A percentile compares a stretch with the other conserved stretches of the same genome.
Evolutionary conservation across 2,329 filamentous ascomycete species (phyloP).

Genomic region (Tolypocladium nubicola): DNA sequence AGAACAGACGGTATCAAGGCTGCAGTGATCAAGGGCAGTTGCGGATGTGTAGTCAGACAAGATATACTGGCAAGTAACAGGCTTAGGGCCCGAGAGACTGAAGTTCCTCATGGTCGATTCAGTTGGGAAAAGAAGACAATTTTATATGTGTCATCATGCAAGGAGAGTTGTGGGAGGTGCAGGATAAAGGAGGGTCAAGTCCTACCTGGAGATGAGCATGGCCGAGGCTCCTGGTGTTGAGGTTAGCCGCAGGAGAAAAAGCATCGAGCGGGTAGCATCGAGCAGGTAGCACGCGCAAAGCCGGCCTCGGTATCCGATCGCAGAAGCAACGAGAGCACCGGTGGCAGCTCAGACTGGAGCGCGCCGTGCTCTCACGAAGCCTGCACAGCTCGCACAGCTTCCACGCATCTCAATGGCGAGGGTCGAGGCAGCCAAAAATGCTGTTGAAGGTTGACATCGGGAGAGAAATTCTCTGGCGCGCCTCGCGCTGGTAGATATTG

Average conservation of each 20-base stretch:
- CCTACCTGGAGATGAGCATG: slow-evolving; percentile 12
- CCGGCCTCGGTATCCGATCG: not conserved
- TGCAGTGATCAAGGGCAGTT: slow-evolving; percentile 1
- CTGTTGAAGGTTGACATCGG: not conserved
- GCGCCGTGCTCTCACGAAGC: not conserved
- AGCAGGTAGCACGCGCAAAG: not conserved
- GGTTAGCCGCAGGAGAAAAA: not conserved
- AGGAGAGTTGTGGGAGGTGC: slow-evolving; percentile 9
- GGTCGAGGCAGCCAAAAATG: not conserved
- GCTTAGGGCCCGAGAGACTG: slow-evolving; percentile 56
- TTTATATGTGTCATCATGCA: slow-evolving; percentile 62
- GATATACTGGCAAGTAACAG: slow-evolving; percentile 90
- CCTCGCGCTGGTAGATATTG: slow-evolving; percentile 17
- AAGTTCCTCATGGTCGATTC: slow-evolving; percentile 80
- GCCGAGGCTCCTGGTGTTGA: not conserved
- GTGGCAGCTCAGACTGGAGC: not conserved
- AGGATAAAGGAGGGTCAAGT: slow-evolving; percentile 7
- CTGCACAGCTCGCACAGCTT: not conserved
- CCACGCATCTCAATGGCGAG: not conserved
- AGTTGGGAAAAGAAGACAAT: slow-evolving; percentile 78
- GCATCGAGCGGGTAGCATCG: not conserved
- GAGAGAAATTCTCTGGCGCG: not conserved
- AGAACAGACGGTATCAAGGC: not conserved
- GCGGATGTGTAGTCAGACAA: slow-evolving; percentile 51
- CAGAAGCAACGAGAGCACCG: not conserved